Percentiles rank a stretch among this genome's conserved stretches.
These are phyloP conservation scores for Xylariaceae sp. DNA, from an alignment of 2,329 filamentous ascomycete species.

Conservation along the genomic window DNA sequence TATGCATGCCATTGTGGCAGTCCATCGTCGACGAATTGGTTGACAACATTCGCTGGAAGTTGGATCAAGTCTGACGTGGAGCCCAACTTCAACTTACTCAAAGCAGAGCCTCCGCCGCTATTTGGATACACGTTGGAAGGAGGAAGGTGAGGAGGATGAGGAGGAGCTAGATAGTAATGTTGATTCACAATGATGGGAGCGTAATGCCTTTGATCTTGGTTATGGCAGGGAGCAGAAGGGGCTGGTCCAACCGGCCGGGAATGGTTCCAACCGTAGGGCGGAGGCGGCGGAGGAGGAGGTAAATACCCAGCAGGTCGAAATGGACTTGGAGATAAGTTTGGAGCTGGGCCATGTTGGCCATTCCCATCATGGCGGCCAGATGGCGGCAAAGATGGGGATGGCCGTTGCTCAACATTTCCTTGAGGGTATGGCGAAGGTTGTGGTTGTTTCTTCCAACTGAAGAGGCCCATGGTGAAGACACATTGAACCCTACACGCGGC, in stretches of 20 bases:
- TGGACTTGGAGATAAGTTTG: constrained; percentile 6
- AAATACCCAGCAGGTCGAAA: constrained; percentile 24
- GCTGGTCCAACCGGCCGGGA: constrained; percentile 34
- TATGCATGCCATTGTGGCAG: constrained; percentile 52
- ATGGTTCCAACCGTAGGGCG: constrained; percentile 26
- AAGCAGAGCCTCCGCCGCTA: constrained; percentile 30
- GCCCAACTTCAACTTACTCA: constrained; percentile 47
- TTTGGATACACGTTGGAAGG: constrained; percentile 27
- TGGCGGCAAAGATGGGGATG: background rate
- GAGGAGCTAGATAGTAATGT: constrained; percentile 54
- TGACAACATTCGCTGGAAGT: constrained; percentile 46
- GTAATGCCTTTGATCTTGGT: constrained; percentile 39
- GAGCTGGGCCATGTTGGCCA: background rate
- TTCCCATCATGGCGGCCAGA: background rate
- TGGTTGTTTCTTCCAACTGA: constrained; percentile 28
- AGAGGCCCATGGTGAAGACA: constrained; percentile 28
- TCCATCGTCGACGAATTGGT: constrained; percentile 51
- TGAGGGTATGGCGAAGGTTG: constrained; percentile 4
- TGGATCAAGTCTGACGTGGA: constrained; percentile 53
- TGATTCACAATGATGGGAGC: constrained; percentile 59
- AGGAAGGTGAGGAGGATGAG: constrained; percentile 31
- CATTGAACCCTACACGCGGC: background rate
- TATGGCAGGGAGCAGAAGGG: constrained; percentile 30
- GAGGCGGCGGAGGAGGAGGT: constrained; percentile 29
- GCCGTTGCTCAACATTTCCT: background rate